These are phyloP conservation scores for Ulota crispa DNA, from an alignment of 225 moss, liverwort and hornwort genomes.

Conservation along the genomic window DNA sequence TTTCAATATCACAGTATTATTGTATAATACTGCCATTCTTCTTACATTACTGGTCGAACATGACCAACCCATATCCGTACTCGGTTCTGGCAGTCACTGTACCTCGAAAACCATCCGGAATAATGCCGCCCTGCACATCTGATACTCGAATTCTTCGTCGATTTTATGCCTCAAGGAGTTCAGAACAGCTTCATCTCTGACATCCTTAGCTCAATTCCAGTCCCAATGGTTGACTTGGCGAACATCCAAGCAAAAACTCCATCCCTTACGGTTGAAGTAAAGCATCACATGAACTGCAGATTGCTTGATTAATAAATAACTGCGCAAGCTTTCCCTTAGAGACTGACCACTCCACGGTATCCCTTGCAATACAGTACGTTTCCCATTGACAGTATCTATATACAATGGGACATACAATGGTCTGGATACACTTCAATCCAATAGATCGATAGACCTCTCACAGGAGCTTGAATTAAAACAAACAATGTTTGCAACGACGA, in stretches of 20 bases:
- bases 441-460: background rate
- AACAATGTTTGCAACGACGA: background rate
- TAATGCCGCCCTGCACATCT: background rate
- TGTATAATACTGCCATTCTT: background rate
- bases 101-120: background rate
- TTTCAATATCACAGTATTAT: background rate
- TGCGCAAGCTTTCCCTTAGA: background rate
- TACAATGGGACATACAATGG: background rate
- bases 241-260: background rate
- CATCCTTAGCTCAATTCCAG: background rate
- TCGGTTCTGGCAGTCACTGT: background rate
- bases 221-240: background rate
- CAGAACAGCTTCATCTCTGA: background rate
- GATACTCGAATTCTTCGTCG: background rate
- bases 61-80: background rate
- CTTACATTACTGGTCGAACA: background rate
- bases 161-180: background rate
- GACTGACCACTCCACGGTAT: background rate
- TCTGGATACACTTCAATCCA: background rate
- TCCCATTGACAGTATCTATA: background rate
- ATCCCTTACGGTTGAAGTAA: background rate
- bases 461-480: background rate
- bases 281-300: background rate
- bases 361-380: background rate
- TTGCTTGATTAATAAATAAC: background rate